These are phyloP conservation scores for Talaromyces sp. DNA, from an alignment of 2,329 filamentous ascomycete genomes.

Conservation along the genomic window DNA sequence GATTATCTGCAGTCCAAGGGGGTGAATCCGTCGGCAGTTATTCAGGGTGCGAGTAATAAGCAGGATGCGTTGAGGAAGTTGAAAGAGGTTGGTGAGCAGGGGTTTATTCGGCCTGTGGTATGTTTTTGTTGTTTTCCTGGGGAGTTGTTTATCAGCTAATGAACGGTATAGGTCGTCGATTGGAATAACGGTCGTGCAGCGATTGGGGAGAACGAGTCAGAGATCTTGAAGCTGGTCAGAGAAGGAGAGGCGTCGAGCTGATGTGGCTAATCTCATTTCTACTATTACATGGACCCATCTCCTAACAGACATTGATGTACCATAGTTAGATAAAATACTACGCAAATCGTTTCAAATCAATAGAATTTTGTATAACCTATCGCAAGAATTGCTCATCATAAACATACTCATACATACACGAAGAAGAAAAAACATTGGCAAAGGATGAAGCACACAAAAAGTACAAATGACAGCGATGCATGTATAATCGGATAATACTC, in stretches of 20 bases:
- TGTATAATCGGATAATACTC: not conserved
- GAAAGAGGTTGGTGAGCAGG: conserved; percentile 58
- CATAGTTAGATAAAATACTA: not conserved
- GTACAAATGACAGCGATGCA: not conserved
- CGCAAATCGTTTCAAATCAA: not conserved
- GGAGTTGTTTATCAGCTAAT: not conserved
- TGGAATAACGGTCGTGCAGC: conserved; percentile 87
- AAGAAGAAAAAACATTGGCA: not conserved
- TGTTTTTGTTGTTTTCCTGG: conserved; percentile 29
- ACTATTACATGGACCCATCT: not conserved
- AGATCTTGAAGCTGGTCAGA: conserved; percentile 73
- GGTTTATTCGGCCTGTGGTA: conserved; percentile 73
- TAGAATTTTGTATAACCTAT: not conserved
- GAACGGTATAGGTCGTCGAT: conserved; percentile 59
- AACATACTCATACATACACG: conserved; percentile 12
- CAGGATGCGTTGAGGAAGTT: conserved; percentile 76
- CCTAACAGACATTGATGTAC: not conserved
- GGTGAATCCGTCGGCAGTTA: conserved; percentile 62
- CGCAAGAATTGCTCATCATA: not conserved
- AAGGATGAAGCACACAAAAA: not conserved
- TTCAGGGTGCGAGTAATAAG: conserved; percentile 68
- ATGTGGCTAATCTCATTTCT: not conserved
- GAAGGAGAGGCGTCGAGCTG: conserved; percentile 7
- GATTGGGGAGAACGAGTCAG: conserved; percentile 73
- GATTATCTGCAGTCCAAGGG: conserved; percentile 64